Percentiles rank a stretch among this genome's conserved stretches.
These are phyloP conservation scores for Penicillium sp. DNA, from an alignment of 2,329 filamentous ascomycete species.

Conservation along the genomic window DNA sequence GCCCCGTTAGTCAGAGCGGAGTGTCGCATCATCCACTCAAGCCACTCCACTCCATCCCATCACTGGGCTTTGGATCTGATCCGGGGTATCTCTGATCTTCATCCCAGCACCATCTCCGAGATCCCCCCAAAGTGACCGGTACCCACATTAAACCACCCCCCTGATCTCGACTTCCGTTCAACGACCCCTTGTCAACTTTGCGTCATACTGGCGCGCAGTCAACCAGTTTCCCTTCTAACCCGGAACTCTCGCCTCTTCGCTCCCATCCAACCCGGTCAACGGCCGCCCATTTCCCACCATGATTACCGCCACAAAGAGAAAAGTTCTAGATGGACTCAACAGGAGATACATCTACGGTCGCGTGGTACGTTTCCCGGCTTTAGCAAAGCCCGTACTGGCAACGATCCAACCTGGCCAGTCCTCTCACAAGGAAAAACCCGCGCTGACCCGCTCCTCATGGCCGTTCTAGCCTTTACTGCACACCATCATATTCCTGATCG, in stretches of 20 bases:
- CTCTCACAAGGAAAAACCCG: background rate
- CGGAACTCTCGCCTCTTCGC: constrained; percentile 32
- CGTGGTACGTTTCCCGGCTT: constrained; percentile 39
- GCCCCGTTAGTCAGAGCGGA: constrained; percentile 16
- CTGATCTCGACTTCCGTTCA: background rate
- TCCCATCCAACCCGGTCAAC: constrained; percentile 22
- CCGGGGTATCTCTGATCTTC: background rate
- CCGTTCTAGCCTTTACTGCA: constrained; percentile 78
- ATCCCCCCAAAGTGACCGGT: background rate
- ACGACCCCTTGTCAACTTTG: constrained; percentile 33
- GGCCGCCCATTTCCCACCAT: constrained; percentile 37
- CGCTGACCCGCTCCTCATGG: constrained; percentile 18
- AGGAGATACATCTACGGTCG: constrained; percentile 53
- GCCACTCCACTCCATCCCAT: background rate
- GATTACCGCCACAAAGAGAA: constrained; percentile 46
- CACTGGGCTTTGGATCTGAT: constrained; percentile 1
- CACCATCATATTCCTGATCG: constrained; percentile 79
- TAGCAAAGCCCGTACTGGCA: background rate
- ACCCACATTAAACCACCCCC: background rate
- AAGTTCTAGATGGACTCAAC: constrained; percentile 50
- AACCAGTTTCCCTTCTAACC: constrained; percentile 16
- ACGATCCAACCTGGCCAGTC: background rate
- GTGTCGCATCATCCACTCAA: constrained; percentile 15
- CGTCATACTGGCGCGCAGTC: constrained; percentile 43
- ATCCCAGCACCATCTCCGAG: background rate